A percentile compares a stretch with the other conserved stretches of the same genome.
Evolutionary conservation across 2,329 filamentous ascomycete species (phyloP).

Genomic region (Fusarium sp.): DNA sequence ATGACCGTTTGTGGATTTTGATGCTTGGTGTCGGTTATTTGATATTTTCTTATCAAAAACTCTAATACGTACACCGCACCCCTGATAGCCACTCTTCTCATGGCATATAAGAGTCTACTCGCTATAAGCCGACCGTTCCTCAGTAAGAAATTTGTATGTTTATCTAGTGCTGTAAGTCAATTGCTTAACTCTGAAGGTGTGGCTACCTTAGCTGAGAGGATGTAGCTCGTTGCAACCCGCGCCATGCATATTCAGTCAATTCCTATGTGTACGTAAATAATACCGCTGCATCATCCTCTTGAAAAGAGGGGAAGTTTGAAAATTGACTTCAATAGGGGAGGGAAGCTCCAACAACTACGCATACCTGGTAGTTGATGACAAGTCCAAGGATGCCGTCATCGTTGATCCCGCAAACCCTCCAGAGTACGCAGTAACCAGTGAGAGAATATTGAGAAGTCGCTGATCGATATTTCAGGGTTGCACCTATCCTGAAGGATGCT

Average conservation of each 20-base stretch:
- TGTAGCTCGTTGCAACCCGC: slow-evolving; percentile 41
- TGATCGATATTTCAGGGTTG: slow-evolving; percentile 60
- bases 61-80: too few species aligned
- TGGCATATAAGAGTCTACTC: too few species aligned
- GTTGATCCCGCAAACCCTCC: slow-evolving; percentile 84
- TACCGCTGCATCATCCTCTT: not conserved
- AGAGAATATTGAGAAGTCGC: not conserved
- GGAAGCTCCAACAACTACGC: slow-evolving; percentile 86
- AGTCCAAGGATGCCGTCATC: slow-evolving; percentile 81
- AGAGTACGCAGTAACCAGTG: slow-evolving; percentile 67
- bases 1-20: too few species aligned
- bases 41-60: too few species aligned
- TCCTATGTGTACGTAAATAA: slow-evolving; percentile 80
- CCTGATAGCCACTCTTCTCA: too few species aligned
- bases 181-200: not conserved
- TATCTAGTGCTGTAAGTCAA: slow-evolving; percentile 40
- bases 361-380: slow-evolving; percentile 83
- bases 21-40: too few species aligned
- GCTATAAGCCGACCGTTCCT: slow-evolving; percentile 53
- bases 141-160: slow-evolving; percentile 48
- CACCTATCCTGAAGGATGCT: slow-evolving; percentile 77
- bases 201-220: slow-evolving; percentile 5
- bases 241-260: slow-evolving; percentile 88
- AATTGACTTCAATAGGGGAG: slow-evolving; percentile 68
- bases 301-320: not conserved